phyloP scores from a whole-genome alignment of 2,329 filamentous ascomycete species.

The Clathrospora elynae region DNA sequence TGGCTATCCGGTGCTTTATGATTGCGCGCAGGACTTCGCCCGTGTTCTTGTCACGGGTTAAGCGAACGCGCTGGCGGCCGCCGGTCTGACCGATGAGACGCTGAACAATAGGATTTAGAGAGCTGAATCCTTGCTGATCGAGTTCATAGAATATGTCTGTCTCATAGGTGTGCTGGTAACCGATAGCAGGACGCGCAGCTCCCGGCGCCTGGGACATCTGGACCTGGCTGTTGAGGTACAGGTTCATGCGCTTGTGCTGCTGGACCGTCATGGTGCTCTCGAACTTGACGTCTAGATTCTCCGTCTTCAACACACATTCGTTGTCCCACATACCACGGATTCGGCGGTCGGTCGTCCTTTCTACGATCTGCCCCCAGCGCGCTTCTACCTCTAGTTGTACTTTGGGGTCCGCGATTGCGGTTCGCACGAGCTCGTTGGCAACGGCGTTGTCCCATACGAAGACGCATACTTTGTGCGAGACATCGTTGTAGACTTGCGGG shows the following conservation, averaged over 20 bases:
- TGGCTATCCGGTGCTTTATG: constrained; percentile 85
- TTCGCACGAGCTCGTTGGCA: constrained; percentile 62
- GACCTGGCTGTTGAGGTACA: constrained; percentile 76
- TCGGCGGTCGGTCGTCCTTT: constrained; percentile 70
- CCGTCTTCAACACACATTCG: constrained; percentile 41
- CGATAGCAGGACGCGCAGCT: constrained; percentile 64
- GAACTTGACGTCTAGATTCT: constrained; percentile 58
- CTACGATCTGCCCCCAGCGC: constrained; percentile 81
- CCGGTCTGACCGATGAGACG: constrained; percentile 58
- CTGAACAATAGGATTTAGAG: constrained; percentile 57
- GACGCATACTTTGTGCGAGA: constrained; percentile 77
- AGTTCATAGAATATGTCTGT: constrained; percentile 75
- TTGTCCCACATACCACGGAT: constrained; percentile 73
- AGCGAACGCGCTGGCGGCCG: constrained; percentile 45
- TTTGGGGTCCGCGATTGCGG: constrained; percentile 58
- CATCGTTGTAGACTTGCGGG: constrained; percentile 70
- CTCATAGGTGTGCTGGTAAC: constrained; percentile 82
- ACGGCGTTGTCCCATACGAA: constrained; percentile 78
- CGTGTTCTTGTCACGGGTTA: constrained; percentile 77
- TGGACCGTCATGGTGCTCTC: constrained; percentile 91
- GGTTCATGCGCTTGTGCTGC: constrained; percentile 84
- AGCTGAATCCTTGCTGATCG: constrained; percentile 57
- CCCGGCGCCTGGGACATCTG: constrained; percentile 55
- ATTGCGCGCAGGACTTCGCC: constrained; percentile 77
- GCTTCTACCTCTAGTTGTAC: constrained; percentile 92